phyloP scores from a whole-genome alignment of 2,329 filamentous ascomycete genomes.

The Aureobasidium zeae region DNA sequence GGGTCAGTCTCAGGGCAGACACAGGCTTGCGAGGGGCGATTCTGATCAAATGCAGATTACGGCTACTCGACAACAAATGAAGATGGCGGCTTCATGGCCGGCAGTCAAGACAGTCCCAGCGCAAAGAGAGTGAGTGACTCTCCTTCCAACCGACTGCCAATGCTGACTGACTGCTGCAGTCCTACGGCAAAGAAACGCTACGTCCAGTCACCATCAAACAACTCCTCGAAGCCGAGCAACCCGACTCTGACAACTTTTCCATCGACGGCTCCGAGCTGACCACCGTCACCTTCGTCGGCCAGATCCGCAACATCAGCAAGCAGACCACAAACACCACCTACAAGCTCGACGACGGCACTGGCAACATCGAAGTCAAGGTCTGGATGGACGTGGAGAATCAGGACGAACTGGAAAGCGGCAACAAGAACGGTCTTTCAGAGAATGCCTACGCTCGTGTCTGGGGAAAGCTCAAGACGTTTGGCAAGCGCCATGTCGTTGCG shows the following conservation, averaged over 20 bases:
- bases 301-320: slow-evolving; percentile 77
- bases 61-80: slow-evolving; percentile 46
- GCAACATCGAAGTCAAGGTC: slow-evolving; percentile 80
- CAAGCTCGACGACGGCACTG: slow-evolving; percentile 90
- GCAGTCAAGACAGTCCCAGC: slow-evolving; percentile 35
- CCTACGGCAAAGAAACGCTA: slow-evolving; percentile 72
- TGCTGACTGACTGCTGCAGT: slow-evolving; percentile 28
- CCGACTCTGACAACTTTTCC: slow-evolving; percentile 62
- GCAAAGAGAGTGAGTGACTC: slow-evolving; percentile 25
- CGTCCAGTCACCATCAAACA: slow-evolving; percentile 95
- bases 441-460: slow-evolving; percentile 79
- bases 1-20: neutral
- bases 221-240: slow-evolving; percentile 70
- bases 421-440: slow-evolving; percentile 51
- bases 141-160: neutral
- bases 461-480: slow-evolving; percentile 75
- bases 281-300: slow-evolving; percentile 77
- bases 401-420: slow-evolving; percentile 28
- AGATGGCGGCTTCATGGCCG: slow-evolving; percentile 51
- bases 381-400: slow-evolving; percentile 62
- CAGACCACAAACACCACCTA: slow-evolving; percentile 89
- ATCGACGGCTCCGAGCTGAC: slow-evolving; percentile 69
- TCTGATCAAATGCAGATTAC: slow-evolving; percentile 23
- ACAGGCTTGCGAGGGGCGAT: neutral
- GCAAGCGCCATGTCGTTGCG: slow-evolving; percentile 71